Conservation (phyloP, 2,329 filamentous ascomycete genomes). For the Ceratocystis smalleyi region DNA sequence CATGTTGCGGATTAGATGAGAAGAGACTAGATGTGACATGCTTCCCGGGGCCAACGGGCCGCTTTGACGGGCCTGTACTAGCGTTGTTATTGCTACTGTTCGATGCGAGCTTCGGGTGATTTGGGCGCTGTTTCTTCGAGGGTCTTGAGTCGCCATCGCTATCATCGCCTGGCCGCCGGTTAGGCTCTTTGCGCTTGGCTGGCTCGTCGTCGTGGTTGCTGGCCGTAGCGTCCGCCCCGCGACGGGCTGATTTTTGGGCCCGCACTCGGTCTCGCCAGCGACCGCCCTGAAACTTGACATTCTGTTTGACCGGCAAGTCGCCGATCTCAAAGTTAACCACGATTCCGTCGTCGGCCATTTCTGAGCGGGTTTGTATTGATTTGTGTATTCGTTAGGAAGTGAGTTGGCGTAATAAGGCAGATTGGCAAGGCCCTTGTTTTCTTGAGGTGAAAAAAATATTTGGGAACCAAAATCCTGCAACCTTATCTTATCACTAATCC, state of each 20-base stretch:
- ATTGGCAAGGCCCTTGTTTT: not conserved
- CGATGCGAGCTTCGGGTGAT: slow-evolving; percentile 18
- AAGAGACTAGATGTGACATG: slow-evolving; percentile 84
- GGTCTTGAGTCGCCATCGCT: slow-evolving; percentile 18
- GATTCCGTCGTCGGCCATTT: slow-evolving; percentile 90
- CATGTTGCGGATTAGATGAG: slow-evolving; percentile 68
- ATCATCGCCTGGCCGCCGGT: slow-evolving; percentile 23
- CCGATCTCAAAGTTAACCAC: slow-evolving; percentile 78
- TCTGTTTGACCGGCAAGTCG: slow-evolving; percentile 46
- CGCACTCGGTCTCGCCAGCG: slow-evolving; percentile 71
- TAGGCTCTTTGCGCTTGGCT: slow-evolving; percentile 23
- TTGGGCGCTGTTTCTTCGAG: slow-evolving; percentile 21
- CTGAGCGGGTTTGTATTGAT: not conserved
- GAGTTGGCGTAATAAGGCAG: no score
- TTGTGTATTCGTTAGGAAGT: not conserved
- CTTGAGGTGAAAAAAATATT: not conserved
- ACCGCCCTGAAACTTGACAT: slow-evolving; percentile 68
- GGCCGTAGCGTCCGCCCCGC: slow-evolving; percentile 7
- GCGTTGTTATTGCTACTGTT: not conserved
- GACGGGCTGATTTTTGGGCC: slow-evolving; percentile 11
- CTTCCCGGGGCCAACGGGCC: slow-evolving; percentile 21
- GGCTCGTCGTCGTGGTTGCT: slow-evolving; percentile 22
- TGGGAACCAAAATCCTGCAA: not conserved
- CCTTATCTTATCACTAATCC: not conserved
- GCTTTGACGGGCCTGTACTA: not conserved